Conservation (phyloP, 768 basidiomycete genomes). For the Gymnopilus dilepis region DNA sequence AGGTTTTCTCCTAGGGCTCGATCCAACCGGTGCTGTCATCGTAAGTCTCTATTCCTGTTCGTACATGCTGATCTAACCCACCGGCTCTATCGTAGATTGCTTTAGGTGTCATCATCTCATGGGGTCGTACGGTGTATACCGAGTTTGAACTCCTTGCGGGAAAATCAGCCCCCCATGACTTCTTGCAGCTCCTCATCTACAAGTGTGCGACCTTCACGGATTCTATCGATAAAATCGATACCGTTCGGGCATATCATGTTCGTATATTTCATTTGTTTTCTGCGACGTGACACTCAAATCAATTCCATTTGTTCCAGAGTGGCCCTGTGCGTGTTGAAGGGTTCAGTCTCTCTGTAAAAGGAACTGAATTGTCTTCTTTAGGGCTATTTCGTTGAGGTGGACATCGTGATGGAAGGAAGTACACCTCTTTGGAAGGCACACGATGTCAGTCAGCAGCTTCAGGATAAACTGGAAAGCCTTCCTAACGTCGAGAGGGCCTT, state of each 20-base stretch:
- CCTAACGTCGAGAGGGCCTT: constrained; percentile 93
- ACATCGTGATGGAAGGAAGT: constrained; percentile 89
- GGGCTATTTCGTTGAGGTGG: constrained; percentile 95
- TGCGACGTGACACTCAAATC: constrained; percentile 9
- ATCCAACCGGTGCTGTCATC: constrained; percentile 78
- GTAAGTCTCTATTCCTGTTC: constrained; percentile 45
- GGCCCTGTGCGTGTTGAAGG: constrained; percentile 58
- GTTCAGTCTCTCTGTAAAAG: neutral
- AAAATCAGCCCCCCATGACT: constrained; percentile 90
- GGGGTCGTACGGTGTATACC: constrained; percentile 74
- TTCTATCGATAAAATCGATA: constrained; percentile 87
- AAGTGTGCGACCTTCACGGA: constrained; percentile 90
- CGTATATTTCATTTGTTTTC: constrained; percentile 32
- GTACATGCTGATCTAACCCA: constrained; percentile 1
- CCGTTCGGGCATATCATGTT: constrained; percentile 91
- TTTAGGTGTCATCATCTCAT: constrained; percentile 77
- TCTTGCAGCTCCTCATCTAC: constrained; percentile 90
- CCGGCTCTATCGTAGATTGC: constrained; percentile 59
- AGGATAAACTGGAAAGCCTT: constrained; percentile 87
- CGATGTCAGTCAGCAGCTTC: constrained; percentile 81
- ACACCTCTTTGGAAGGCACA: constrained; percentile 92
- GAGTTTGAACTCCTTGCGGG: constrained; percentile 91
- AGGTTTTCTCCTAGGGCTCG: constrained; percentile 56
- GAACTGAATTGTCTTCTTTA: constrained; percentile 30
- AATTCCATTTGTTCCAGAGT: constrained; percentile 48